Percentiles rank a stretch among this genome's conserved stretches.
Evolutionary conservation across 805 yeast species (phyloP).

Genomic region (Wickerhamomyces rabaulensis): DNA sequence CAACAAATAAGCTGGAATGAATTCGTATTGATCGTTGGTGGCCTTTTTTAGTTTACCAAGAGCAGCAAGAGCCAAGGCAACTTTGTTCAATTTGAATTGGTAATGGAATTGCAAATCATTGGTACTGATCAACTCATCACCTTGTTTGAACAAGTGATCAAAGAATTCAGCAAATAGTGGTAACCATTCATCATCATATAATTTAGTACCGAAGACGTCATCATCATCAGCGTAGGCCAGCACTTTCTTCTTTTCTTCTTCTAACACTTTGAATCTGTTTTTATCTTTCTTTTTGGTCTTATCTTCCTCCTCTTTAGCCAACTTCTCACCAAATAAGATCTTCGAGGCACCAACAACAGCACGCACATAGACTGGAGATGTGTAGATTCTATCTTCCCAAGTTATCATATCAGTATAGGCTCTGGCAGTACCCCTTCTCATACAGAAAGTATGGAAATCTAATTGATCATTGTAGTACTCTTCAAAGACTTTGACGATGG

Average conservation of each 20-base stretch:
- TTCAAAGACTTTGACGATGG: constrained; percentile 61
- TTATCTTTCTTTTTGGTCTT: constrained; percentile 46
- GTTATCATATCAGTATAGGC: constrained; percentile 69
- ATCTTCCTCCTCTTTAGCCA: constrained; percentile 10
- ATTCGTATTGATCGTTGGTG: constrained; percentile 15
- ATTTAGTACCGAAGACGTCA: constrained; percentile 55
- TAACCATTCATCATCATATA: constrained; percentile 34
- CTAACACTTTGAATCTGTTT: constrained; percentile 50
- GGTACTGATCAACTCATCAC: constrained; percentile 31
- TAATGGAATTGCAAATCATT: constrained; percentile 21
- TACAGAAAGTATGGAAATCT: constrained; percentile 91
- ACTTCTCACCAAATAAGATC: constrained; percentile 31
- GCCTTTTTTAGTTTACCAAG: constrained; percentile 17
- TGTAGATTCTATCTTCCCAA: constrained; percentile 78
- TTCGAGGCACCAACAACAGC: constrained; percentile 61
- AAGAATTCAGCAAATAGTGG: constrained; percentile 41
- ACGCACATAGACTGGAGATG: constrained; percentile 67
- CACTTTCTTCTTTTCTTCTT: constrained; percentile 42
- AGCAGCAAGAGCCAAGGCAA: constrained; percentile 19
- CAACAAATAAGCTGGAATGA: constrained; percentile 16
- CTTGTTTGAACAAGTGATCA: constrained; percentile 35
- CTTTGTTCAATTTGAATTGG: constrained; percentile 19
- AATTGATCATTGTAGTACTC: constrained; percentile 79
- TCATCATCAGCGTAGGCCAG: constrained; percentile 40
- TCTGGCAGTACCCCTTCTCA: constrained; percentile 86